phyloP scores from a whole-genome alignment of 1,284 basidiomycete species.

The Xanthoconium separans region DNA sequence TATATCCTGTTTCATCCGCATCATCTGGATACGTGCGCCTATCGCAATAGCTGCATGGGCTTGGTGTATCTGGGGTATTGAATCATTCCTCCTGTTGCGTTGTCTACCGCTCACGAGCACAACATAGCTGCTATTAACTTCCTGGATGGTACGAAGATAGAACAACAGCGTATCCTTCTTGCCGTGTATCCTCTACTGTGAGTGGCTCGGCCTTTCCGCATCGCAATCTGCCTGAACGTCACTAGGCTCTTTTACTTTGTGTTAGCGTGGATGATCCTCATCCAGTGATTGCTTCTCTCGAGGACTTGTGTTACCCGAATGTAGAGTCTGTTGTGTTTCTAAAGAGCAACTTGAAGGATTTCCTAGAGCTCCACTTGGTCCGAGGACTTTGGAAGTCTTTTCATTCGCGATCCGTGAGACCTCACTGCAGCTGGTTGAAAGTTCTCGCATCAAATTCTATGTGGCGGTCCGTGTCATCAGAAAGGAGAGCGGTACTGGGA shows the following conservation, averaged over 20 bases:
- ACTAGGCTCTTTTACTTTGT: conserved; percentile 80
- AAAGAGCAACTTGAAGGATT: background rate
- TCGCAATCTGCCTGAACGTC: conserved; percentile 1
- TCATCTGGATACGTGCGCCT: conserved; percentile 84
- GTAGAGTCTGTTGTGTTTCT: conserved; percentile 15
- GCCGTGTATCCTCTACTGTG: conserved; percentile 92
- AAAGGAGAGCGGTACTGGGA: no score
- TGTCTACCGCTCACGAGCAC: conserved; percentile 3
- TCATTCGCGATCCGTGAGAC: no score
- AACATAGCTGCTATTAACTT: conserved; percentile 86
- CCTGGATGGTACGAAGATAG: conserved; percentile 89
- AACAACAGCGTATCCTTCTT: conserved; percentile 81
- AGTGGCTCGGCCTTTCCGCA: conserved; percentile 5
- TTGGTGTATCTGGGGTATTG: conserved; percentile 94
- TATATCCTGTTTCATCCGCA: conserved; percentile 80
- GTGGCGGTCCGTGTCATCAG: no score
- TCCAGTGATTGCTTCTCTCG: conserved; percentile 51
- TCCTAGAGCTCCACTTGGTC: background rate
- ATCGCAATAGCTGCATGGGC: conserved; percentile 83
- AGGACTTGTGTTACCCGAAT: conserved; percentile 11
- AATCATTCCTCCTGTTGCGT: background rate
- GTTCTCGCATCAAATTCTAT: no score
- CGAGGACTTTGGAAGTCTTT: no score
- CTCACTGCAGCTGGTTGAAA: no score
- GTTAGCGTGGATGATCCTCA: conserved; percentile 93